phyloP scores from a whole-genome alignment of 2,329 filamentous ascomycete genomes.

The Paracoccidioides lutzii region DNA sequence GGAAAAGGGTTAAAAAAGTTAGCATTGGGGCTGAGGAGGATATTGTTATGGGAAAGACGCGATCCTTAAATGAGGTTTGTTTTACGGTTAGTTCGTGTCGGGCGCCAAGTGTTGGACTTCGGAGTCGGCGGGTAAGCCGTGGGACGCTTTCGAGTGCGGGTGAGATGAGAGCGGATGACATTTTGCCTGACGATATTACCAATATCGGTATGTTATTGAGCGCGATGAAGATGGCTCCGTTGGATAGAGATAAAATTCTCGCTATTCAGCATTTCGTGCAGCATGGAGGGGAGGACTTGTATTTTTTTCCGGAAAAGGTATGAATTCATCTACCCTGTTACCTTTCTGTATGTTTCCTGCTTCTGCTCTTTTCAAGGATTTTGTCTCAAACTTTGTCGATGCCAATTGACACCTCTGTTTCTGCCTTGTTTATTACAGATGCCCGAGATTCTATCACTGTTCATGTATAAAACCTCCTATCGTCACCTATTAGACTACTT shows the following conservation, averaged over 20 bases:
- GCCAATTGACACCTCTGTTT: background rate
- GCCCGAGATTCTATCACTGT: constrained; percentile 70
- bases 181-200: constrained; percentile 40
- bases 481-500: constrained; percentile 61
- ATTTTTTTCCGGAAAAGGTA: constrained; percentile 54
- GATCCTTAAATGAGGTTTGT: constrained; percentile 58
- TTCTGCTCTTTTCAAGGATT: background rate
- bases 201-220: constrained; percentile 58
- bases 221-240: constrained; percentile 54
- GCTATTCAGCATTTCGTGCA: constrained; percentile 70
- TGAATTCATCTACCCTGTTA: constrained; percentile 4
- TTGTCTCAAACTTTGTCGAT: background rate
- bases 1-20: constrained; percentile 58
- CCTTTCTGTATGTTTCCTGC: background rate
- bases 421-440: constrained; percentile 38
- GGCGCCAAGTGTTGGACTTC: constrained; percentile 23
- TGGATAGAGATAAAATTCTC: constrained; percentile 86
- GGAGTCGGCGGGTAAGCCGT: constrained; percentile 15
- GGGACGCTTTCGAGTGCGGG: constrained; percentile 8
- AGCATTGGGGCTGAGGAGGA: background rate
- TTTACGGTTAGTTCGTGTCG: constrained; percentile 53
- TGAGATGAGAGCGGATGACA: constrained; percentile 34
- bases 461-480: constrained; percentile 82
- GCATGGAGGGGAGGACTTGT: constrained; percentile 61
- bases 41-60: background rate